Conservation (phyloP, 1,139 yeast genomes). For the Geotrichum aggregatum region DNA sequence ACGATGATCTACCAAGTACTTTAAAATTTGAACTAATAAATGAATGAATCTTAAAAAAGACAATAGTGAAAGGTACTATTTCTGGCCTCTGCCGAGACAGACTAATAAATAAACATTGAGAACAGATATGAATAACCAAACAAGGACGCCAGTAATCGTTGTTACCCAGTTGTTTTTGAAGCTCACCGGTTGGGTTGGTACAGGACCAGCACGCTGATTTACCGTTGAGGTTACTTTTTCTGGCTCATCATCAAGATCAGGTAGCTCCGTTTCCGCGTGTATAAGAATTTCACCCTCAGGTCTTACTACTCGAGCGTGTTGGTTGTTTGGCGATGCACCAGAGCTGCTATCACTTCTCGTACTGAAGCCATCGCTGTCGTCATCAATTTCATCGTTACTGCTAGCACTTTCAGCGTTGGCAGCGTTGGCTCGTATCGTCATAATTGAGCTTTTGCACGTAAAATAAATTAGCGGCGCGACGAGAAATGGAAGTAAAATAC, state of each 20-base stretch:
- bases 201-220: slow-evolving; percentile 2
- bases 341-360: not conserved
- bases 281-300: not conserved
- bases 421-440: slow-evolving; percentile 49
- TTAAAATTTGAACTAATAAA: too few relatives aligned
- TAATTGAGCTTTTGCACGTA: slow-evolving; percentile 58
- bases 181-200: slow-evolving; percentile 41
- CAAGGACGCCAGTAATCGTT: slow-evolving; percentile 42
- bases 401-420: not conserved
- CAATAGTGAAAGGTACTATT: not conserved
- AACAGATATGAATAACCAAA: slow-evolving; percentile 63
- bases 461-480: slow-evolving; percentile 76
- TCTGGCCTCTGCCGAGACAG: slow-evolving; percentile 45
- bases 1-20: too few relatives aligned
- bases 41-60: too few relatives aligned
- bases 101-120: slow-evolving; percentile 70
- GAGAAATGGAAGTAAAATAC: slow-evolving; percentile 66
- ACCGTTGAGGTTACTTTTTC: not conserved
- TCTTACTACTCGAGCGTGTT: not conserved
- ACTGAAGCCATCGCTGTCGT: too few relatives aligned
- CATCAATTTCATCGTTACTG: not conserved
- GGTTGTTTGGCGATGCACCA: not conserved
- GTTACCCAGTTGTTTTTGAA: slow-evolving; percentile 55
- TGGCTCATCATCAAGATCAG: not conserved
- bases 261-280: not conserved